Evolutionary conservation across 306 rosid species (phyloP), one percentile per base, ranked within the genome.

Genomic region (Ammopiptanthus mongolicus): DNA sequence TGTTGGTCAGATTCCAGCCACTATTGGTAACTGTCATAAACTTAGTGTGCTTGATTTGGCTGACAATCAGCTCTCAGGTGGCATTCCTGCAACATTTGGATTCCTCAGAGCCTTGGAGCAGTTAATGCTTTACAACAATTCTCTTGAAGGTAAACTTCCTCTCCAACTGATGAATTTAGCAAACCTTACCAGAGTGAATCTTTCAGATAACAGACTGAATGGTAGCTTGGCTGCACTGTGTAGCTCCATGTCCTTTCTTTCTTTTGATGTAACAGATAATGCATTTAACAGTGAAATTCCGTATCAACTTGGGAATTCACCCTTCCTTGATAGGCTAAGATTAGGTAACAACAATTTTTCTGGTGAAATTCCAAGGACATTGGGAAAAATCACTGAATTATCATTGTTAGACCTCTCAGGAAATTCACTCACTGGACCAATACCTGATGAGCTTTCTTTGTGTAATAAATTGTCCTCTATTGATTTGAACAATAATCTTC

Each of bases 131-230:
- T 95, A 90, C 85, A 92, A 95, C 88, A 95, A 95, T 31, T 84
- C 89, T 6, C 96, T 95, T 61, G 90, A 90, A 90, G 99, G 99
- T 82, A 81, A 74, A 75, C 84, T 90, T 64, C 99, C 99, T 77
- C 81, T 22, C 17, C 83, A 85, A 46, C 69, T 95, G 53, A 69
- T 57, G 70, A 69, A 82, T 64, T 39, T 90, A 31, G 74, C 82
- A 53, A 95, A 95, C 57, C 37, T 92, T 81, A 89, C 93, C 17
- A 75, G 89, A 67, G 80, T 95, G 62, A 95, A 95, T 81, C 82
- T 95, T 21, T 90, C 96, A 1, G 61, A 51, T 15, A 95, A 95
- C 82, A 81, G 56, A 29, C 41, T 95, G 44, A 95, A 89, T 84
- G 97, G 99, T 15, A 95, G 99, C 77, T 64, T 95, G 77, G 80